Evolutionary conservation across 495 filamentous ascomycete species (phyloP).

Genomic region (Elaphomyces granulatus): DNA sequence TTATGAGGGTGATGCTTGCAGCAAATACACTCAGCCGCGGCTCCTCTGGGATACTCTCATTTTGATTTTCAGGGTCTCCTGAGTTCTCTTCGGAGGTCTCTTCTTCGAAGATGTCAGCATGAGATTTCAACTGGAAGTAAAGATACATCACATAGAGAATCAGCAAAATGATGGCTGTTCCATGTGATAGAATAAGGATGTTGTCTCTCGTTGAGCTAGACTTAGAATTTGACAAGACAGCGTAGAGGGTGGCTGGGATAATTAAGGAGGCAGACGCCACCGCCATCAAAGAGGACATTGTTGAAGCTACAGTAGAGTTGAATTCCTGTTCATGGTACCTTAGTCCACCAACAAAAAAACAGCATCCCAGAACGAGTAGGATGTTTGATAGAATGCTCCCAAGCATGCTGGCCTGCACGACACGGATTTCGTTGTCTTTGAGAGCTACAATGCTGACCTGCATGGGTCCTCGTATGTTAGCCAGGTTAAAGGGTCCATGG

Average conservation of each 20-base stretch:
- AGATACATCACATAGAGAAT: slow-evolving; percentile 84
- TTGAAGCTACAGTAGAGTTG: slow-evolving; percentile 78
- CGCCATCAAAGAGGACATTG: slow-evolving; percentile 92
- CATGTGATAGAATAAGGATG: slow-evolving; percentile 74
- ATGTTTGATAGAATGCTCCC: slow-evolving; percentile 95
- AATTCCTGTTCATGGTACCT: slow-evolving; percentile 54
- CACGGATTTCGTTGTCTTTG: slow-evolving; percentile 71
- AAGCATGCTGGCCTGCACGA: slow-evolving; percentile 96
- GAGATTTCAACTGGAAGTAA: slow-evolving; percentile 75
- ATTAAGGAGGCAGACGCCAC: slow-evolving; percentile 84
- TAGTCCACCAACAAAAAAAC: slow-evolving; percentile 82
- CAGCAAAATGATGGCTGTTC: slow-evolving; percentile 80
- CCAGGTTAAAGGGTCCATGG: slow-evolving; percentile 6
- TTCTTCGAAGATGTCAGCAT: slow-evolving; percentile 66
- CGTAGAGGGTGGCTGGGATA: slow-evolving; percentile 74
- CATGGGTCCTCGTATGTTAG: not conserved
- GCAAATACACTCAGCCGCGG: slow-evolving; percentile 54
- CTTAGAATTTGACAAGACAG: slow-evolving; percentile 27
- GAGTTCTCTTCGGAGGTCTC: slow-evolving; percentile 28
- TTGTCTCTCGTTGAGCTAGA: slow-evolving; percentile 22
- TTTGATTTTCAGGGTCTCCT: slow-evolving; percentile 22
- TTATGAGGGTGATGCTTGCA: slow-evolving; percentile 56
- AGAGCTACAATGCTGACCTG: slow-evolving; percentile 92
- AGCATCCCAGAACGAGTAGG: slow-evolving; percentile 88
- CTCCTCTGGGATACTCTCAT: slow-evolving; percentile 34